Percentiles rank a stretch among this genome's conserved stretches.
Evolutionary conservation across 2,329 filamentous ascomycete genomes (phyloP).

Genomic region (Alternaria triticina): DNA sequence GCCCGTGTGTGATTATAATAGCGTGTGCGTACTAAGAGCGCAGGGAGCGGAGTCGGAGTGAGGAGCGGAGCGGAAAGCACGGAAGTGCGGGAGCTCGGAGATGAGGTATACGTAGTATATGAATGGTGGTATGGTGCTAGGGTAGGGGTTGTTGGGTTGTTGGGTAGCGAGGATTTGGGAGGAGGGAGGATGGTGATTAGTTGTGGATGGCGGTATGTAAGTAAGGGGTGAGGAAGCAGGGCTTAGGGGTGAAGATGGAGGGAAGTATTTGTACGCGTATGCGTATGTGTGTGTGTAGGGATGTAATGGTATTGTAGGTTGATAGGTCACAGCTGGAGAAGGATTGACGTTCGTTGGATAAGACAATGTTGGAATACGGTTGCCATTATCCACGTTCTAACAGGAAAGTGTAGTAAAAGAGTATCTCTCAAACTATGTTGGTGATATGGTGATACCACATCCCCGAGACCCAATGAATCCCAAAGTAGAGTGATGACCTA

Average conservation of each 20-base stretch:
- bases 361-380: neutral
- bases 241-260: neutral
- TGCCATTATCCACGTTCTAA: neutral
- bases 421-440: neutral
- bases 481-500: neutral
- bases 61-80: neutral
- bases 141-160: neutral
- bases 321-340: fast-evolving
- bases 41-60: neutral
- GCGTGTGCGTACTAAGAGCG: neutral
- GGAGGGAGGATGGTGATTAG: too few relatives aligned
- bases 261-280: neutral
- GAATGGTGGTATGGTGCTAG: neutral
- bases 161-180: neutral
- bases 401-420: fast-evolving
- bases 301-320: fast-evolving
- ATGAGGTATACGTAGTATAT: neutral
- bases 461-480: neutral
- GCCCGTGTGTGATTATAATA: neutral
- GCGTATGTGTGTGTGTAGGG: neutral
- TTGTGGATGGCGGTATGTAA: neutral
- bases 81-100: neutral
- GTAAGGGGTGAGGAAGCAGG: neutral
- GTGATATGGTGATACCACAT: neutral
- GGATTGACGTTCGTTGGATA: fast-evolving